phyloP scores from a whole-genome alignment of 345 rosid genomes.

The Syzygium oleosum region DNA sequence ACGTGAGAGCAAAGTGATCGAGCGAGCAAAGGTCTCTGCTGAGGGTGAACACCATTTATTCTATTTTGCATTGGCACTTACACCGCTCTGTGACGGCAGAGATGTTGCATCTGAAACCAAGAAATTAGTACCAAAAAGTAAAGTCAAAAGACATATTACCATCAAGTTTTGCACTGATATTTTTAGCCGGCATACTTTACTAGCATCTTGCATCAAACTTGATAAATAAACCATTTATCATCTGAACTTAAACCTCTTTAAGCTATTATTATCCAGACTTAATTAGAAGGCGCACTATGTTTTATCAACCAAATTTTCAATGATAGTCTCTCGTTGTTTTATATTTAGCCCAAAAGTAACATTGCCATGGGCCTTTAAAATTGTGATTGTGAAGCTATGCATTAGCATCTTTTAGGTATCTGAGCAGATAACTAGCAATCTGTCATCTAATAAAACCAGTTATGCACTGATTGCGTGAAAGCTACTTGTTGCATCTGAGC shows the following conservation, averaged over 20 bases:
- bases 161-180: not conserved
- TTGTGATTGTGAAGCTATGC: too few species aligned
- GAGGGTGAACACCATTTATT: conserved; percentile 56
- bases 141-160: not conserved
- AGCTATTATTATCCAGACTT: not conserved
- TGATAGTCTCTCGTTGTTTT: not conserved
- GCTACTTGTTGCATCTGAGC: not conserved
- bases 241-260: not conserved
- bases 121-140: conserved; percentile 5
- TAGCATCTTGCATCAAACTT: too few species aligned
- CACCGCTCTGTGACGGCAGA: too few species aligned
- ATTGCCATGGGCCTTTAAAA: not conserved
- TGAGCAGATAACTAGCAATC: too few species aligned
- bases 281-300: not conserved
- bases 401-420: too few species aligned
- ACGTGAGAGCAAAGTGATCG: conserved; percentile 71
- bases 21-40: conserved; percentile 77
- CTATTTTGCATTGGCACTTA: too few species aligned
- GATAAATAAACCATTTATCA: not conserved
- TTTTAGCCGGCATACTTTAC: too few species aligned
- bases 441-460: too few species aligned
- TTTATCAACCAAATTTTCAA: not conserved
- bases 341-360: not conserved
- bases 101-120: conserved; percentile 2
- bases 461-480: too few species aligned